Percentiles rank a stretch among this genome's conserved stretches.
Evolutionary conservation across 495 filamentous ascomycete genomes (phyloP).

Genomic region (Saxophila tyrrhenica): DNA sequence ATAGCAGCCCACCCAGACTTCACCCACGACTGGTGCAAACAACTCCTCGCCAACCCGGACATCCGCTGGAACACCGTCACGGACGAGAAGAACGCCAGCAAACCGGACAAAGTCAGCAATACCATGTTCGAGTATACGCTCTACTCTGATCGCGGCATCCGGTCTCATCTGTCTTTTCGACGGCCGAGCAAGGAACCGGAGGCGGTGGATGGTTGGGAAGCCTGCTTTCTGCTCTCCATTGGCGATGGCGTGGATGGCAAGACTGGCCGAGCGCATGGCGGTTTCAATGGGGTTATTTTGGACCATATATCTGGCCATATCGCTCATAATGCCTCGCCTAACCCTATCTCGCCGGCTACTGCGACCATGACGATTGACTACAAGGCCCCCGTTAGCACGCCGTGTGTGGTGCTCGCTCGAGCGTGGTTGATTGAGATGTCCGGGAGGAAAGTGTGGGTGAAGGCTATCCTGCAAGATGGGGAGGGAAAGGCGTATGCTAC

Average conservation of each 20-base stretch:
- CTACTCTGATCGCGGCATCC: constrained; percentile 8
- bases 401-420: constrained; percentile 15
- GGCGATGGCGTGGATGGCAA: constrained; percentile 14
- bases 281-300: constrained; percentile 14
- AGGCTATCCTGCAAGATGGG: constrained; percentile 12
- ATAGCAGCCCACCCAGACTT: neutral
- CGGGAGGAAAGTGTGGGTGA: constrained; percentile 18
- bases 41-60: neutral
- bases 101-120: constrained; percentile 1
- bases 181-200: constrained; percentile 12
- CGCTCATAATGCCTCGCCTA: neutral
- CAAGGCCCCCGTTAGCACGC: constrained; percentile 15
- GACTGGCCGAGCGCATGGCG: constrained; percentile 14
- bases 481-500: constrained; percentile 9
- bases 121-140: constrained; percentile 13
- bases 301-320: constrained; percentile 10
- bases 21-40: neutral
- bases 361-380: constrained; percentile 18
- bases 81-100: neutral
- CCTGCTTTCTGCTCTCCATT: constrained; percentile 13
- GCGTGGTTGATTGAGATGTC: constrained; percentile 11
- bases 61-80: neutral
- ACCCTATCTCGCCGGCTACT: constrained; percentile 11
- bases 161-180: constrained; percentile 8
- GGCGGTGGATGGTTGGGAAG: neutral